phyloP scores from a whole-genome alignment of 2,329 filamentous ascomycete genomes.

The Rutstroemia sp. region DNA sequence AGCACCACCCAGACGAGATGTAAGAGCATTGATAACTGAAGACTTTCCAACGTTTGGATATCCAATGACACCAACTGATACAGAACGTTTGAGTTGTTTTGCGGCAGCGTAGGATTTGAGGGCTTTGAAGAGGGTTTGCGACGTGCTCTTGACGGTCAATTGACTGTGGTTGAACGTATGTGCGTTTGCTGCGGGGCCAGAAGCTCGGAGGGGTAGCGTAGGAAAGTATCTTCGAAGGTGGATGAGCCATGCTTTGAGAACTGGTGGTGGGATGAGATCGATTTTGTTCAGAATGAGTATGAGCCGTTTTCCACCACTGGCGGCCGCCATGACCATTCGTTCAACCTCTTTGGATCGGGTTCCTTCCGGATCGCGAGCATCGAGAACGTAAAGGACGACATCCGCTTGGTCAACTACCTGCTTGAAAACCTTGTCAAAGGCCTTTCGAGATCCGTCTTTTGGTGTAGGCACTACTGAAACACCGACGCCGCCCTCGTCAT shows the following conservation, averaged over 20 bases:
- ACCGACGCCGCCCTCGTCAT: constrained; percentile 41
- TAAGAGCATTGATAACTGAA: constrained; percentile 89
- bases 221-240: constrained; percentile 87
- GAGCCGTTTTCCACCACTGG: constrained; percentile 73
- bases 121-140: constrained; percentile 76
- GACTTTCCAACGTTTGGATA: constrained; percentile 97
- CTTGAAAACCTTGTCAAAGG: constrained; percentile 95
- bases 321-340: constrained; percentile 83
- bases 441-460: constrained; percentile 65
- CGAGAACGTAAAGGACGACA: constrained; percentile 86
- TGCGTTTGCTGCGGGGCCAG: constrained; percentile 73
- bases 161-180: constrained; percentile 90
- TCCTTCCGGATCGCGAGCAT: constrained; percentile 84
- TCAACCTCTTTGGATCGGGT: constrained; percentile 88
- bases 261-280: constrained; percentile 75
- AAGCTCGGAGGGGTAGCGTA: constrained; percentile 80
- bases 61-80: constrained; percentile 88
- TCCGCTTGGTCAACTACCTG: constrained; percentile 83
- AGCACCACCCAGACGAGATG: constrained; percentile 64
- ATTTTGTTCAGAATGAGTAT: constrained; percentile 96
- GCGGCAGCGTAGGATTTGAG: constrained; percentile 82
- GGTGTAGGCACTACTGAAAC: constrained; percentile 44
- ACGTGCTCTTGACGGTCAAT: constrained; percentile 78
- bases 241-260: constrained; percentile 76
- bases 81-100: constrained; percentile 78